Percentiles rank a stretch among this genome's conserved stretches.
Evolutionary conservation across 768 basidiomycete genomes (phyloP).

Genomic region (Pisolithus orientalis): DNA sequence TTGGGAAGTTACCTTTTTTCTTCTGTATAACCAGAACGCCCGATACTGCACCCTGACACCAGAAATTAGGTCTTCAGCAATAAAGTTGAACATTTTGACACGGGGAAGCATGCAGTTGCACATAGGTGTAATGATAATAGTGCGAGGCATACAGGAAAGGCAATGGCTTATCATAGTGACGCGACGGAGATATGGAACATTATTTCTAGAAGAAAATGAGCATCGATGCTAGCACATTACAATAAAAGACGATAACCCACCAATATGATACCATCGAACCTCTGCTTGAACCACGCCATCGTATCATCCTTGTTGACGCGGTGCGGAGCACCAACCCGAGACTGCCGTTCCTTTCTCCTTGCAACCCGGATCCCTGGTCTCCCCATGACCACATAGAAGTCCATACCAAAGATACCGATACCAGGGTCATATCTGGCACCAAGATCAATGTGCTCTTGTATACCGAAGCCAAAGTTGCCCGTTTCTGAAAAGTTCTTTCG

Average conservation of each 20-base stretch:
- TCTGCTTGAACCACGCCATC: constrained; percentile 98
- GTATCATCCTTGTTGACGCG: constrained; percentile 94
- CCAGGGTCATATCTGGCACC: constrained; percentile 97
- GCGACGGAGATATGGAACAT: constrained; percentile 1
- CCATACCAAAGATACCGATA: constrained; percentile 99
- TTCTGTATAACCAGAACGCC: too few species aligned
- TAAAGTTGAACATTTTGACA: constrained; percentile 14
- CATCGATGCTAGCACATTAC: neutral
- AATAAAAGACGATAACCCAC: constrained; percentile 39
- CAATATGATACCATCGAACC: constrained; percentile 96
- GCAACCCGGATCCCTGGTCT: constrained; percentile 91
- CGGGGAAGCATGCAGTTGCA: constrained; percentile 17
- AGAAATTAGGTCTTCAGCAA: constrained; percentile 6
- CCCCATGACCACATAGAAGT: constrained; percentile 98
- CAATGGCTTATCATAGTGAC: constrained; percentile 1
- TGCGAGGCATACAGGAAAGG: constrained; percentile 17
- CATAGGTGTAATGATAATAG: constrained; percentile 19
- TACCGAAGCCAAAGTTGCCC: constrained; percentile 99
- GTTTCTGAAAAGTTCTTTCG: constrained; percentile 98
- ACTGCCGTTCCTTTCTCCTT: constrained; percentile 82
- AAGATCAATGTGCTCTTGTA: constrained; percentile 98
- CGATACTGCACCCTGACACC: too few species aligned
- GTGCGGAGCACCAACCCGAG: constrained; percentile 82
- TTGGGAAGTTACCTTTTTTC: too few species aligned
- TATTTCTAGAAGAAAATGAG: constrained; percentile 18